Base-by-base conservation (phyloP, 2,329 filamentous ascomycete genomes). In the Xylariales sp. region DNA sequence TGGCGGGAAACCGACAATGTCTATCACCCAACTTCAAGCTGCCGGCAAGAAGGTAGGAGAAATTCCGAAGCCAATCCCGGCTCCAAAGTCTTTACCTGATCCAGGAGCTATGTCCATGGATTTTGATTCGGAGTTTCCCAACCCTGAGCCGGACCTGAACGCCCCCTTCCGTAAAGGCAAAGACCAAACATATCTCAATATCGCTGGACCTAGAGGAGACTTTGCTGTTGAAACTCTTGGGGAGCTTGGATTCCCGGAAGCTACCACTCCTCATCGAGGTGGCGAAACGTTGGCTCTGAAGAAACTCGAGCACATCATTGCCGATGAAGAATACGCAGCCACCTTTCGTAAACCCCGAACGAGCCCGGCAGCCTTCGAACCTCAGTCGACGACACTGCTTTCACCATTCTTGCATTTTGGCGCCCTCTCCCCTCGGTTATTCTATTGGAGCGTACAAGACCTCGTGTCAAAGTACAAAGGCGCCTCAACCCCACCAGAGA, bases 331-430 rank as follows among this genome's bases (percentile, higher is more conserved):
- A 37, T 89, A 87, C 54, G 80, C 79, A 0, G 83, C 81, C 2
- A 87, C 78, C 0, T 90, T 90, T 51, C 74, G 81, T 52, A 90
- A 90, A 56, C 85, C 85, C 2, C 79, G 81, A 40, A 88, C 84
- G 0, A 85, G 80, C 24, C 85, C 85, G 0, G 83, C 85, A 3
- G 81, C 76, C 3, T 88, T 89, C 48, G 72, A 78, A 25, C 85
- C 84, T 0, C 82, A 83, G 53, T 75, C 82, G 0, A 89, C 85
- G 1, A 88, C 83, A 1, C 66, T 89, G 1, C 69, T 89, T 6
- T 87, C 82, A 0, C 83, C 85, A 0, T 78, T 85, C 54, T 59
- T 88, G 38, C 85, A 90, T 56, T 89, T 90, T 44, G 85, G 85
- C 17, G 76, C 78, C 10, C 65, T 90, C 7, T 81, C 77, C n/a